phyloP scores from a whole-genome alignment of 164 flowering plant genomes.

The Nelumbo lutea region DNA sequence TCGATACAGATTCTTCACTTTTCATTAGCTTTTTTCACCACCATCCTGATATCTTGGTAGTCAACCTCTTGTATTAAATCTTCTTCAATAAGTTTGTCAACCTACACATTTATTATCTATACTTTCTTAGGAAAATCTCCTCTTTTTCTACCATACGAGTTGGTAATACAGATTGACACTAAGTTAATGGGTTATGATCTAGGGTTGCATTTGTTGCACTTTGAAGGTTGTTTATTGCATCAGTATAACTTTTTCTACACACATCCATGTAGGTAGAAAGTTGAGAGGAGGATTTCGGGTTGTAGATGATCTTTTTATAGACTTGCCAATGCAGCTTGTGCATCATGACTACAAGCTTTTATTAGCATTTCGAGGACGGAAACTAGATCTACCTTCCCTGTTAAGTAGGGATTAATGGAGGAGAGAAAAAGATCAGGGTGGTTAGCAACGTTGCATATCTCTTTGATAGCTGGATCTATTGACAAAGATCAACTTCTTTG shows the following conservation, averaged over 20 bases:
- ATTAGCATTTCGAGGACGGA: background rate
- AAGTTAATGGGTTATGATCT: no score
- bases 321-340: background rate
- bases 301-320: no score
- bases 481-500: background rate
- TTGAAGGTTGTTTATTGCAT: background rate
- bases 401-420: background rate
- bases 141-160: no score
- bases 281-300: background rate
- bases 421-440: background rate
- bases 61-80: no score
- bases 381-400: background rate
- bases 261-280: background rate
- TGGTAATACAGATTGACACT: no score
- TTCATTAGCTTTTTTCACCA: no score
- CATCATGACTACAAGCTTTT: background rate
- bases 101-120: no score
- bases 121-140: no score
- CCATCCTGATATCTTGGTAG: no score
- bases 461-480: background rate
- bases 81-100: no score
- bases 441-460: background rate
- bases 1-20: no score
- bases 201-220: background rate
- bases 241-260: background rate